Evolutionary conservation across 1,139 yeast species (phyloP).

Genomic region (Candida freyschussii): DNA sequence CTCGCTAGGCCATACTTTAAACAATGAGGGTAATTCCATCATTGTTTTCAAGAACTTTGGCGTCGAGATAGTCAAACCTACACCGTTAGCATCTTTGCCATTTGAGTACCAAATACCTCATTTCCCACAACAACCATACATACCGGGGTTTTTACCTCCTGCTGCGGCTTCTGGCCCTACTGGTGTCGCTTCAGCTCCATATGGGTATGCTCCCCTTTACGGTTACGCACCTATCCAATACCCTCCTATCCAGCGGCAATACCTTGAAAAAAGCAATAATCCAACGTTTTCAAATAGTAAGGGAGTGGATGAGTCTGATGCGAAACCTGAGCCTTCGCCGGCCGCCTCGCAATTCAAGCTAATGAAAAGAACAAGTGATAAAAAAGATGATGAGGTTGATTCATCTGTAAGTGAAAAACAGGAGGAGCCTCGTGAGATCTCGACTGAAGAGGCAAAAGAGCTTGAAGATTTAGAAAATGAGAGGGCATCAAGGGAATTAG

Average conservation of each 20-base stretch:
- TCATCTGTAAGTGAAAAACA: slow-evolving; percentile 1
- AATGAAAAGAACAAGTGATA: slow-evolving; percentile 18
- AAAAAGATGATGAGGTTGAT: slow-evolving; percentile 7
- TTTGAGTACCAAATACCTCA: no score
- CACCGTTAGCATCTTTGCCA: slow-evolving; percentile 14
- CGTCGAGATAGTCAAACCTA: slow-evolving; percentile 17
- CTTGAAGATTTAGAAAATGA: slow-evolving; percentile 23
- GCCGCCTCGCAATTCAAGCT: slow-evolving; percentile 15
- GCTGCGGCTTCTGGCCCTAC: slow-evolving; percentile 1
- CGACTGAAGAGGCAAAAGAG: slow-evolving; percentile 19
- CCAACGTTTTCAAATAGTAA: no score
- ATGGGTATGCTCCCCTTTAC: background rate
- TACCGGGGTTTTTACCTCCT: no score
- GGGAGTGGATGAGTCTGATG: no score
- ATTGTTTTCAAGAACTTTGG: slow-evolving; percentile 31
- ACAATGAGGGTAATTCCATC: slow-evolving; percentile 44
- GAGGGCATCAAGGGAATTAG: slow-evolving; percentile 33
- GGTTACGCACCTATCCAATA: background rate
- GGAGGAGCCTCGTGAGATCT: slow-evolving; percentile 33
- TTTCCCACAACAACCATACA: no score
- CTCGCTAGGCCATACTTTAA: slow-evolving; percentile 46
- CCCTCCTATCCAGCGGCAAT: no score
- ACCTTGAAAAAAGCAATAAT: no score
- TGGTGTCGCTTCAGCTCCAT: background rate
- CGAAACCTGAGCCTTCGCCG: background rate